phyloP scores from a whole-genome alignment of 2,329 filamentous ascomycete genomes.

The Xylariaceae sp. region DNA sequence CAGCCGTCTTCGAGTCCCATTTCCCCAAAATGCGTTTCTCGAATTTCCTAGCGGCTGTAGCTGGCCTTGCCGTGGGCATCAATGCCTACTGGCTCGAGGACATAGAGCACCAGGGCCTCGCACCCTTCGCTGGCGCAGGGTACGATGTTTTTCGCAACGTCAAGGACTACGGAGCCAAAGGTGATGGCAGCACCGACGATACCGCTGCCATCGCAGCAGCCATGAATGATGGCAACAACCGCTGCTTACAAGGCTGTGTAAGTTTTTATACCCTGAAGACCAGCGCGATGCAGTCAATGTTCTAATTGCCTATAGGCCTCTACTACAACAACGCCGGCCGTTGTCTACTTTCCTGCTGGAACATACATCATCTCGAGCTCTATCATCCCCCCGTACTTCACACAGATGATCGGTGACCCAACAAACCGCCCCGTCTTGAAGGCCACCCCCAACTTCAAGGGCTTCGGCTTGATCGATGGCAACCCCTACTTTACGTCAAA shows the following conservation, averaged over 20 bases:
- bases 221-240: slow-evolving; percentile 36
- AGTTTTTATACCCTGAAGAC: slow-evolving; percentile 14
- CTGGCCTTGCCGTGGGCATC: slow-evolving; percentile 28
- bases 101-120: slow-evolving; percentile 38
- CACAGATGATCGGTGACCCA: slow-evolving; percentile 56
- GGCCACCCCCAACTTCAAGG: slow-evolving; percentile 47
- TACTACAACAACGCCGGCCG: slow-evolving; percentile 36
- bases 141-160: slow-evolving; percentile 46
- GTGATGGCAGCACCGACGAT: slow-evolving; percentile 42
- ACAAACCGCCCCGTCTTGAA: slow-evolving; percentile 50
- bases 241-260: slow-evolving; percentile 40
- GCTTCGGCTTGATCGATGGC: slow-evolving; percentile 53
- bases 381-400: slow-evolving; percentile 59
- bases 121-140: slow-evolving; percentile 37
- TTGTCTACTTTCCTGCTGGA: slow-evolving; percentile 41
- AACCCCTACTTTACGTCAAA: slow-evolving; percentile 42
- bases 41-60: slow-evolving; percentile 27
- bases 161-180: slow-evolving; percentile 42
- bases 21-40: slow-evolving; percentile 29
- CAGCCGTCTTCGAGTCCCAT: slow-evolving; percentile 14
- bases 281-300: neutral
- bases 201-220: slow-evolving; percentile 43
- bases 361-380: slow-evolving; percentile 52
- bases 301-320: slow-evolving; percentile 30
- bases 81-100: slow-evolving; percentile 32